Conservation (phyloP, 192 early-diverging fungal species). For the Backusella tarrabulga region DNA sequence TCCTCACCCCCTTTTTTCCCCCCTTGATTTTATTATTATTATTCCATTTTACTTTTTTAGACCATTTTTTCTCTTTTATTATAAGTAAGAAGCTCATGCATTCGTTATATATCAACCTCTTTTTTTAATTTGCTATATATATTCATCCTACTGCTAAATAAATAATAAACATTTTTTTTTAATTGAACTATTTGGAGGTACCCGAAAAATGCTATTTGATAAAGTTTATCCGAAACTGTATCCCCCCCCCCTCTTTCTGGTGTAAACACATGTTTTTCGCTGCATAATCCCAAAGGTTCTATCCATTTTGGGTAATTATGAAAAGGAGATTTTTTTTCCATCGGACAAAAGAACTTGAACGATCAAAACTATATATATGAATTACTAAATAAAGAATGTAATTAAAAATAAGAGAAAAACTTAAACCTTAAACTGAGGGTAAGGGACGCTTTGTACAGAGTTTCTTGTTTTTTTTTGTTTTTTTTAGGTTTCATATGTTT, state of each 20-base stretch:
- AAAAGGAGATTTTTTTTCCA: constrained; percentile 5
- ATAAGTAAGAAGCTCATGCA: too few relatives aligned
- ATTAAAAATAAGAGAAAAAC: constrained; percentile 4
- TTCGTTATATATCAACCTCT: background rate
- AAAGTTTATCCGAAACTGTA: background rate
- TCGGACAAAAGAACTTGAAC: background rate
- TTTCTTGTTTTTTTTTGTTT: background rate
- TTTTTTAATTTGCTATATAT: background rate
- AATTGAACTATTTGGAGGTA: background rate
- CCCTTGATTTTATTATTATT: constrained; percentile 1
- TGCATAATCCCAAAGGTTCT: background rate
- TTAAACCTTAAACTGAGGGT: background rate
- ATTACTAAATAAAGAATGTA: background rate
- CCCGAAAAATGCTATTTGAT: constrained; percentile 3
- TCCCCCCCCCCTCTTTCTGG: background rate
- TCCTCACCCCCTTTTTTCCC: background rate
- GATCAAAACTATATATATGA: background rate
- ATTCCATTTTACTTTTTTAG: background rate
- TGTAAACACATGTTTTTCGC: constrained; percentile 1
- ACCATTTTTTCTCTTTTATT: background rate
- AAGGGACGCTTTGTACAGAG: background rate
- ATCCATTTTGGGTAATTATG: background rate
- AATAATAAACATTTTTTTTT: background rate
- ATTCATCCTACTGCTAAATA: background rate
- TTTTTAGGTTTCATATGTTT: background rate